Evolutionary conservation across 352 stramenopile species (phyloP).

Genomic region (Phytophthora europaea): DNA sequence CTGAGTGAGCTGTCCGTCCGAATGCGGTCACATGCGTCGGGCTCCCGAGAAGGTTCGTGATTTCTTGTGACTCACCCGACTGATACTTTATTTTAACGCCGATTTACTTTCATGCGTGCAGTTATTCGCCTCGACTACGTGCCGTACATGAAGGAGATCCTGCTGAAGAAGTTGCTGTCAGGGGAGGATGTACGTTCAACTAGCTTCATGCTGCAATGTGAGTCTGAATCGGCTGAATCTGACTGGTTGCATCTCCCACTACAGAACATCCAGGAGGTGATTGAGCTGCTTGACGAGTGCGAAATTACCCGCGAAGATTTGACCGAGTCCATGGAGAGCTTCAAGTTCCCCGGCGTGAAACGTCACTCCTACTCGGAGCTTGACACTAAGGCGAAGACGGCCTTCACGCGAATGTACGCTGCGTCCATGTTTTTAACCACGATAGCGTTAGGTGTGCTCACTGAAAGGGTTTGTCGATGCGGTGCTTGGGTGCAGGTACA

Average conservation of each 20-base stretch:
- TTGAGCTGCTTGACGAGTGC: slow-evolving; percentile 97
- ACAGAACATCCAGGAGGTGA: slow-evolving; percentile 90
- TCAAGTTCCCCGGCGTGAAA: slow-evolving; percentile 84
- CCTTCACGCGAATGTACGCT: slow-evolving; percentile 93
- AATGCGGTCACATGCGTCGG: slow-evolving; percentile 90
- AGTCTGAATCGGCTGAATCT: background rate
- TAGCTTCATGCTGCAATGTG: background rate
- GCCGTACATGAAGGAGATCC: slow-evolving; percentile 92
- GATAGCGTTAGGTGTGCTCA: background rate
- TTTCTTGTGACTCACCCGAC: background rate
- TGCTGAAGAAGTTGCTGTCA: slow-evolving; percentile 79
- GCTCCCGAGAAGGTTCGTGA: slow-evolving; percentile 79
- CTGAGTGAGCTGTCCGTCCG: slow-evolving; percentile 97
- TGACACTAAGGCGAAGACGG: slow-evolving; percentile 92
- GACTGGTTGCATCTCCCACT: background rate
- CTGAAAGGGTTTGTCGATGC: background rate
- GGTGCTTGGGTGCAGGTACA: slow-evolving; percentile 73
- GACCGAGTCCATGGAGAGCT: slow-evolving; percentile 96
- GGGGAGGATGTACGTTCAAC: slow-evolving; percentile 70
- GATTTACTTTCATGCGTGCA: slow-evolving; percentile 23
- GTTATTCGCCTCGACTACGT: slow-evolving; percentile 91
- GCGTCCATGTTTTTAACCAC: background rate
- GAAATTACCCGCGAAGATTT: slow-evolving; percentile 98
- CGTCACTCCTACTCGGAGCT: slow-evolving; percentile 82
- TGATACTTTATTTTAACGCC: background rate